Conservation (phyloP, 2,329 filamentous ascomycete species). For the Chaetomiaceae sp. region DNA sequence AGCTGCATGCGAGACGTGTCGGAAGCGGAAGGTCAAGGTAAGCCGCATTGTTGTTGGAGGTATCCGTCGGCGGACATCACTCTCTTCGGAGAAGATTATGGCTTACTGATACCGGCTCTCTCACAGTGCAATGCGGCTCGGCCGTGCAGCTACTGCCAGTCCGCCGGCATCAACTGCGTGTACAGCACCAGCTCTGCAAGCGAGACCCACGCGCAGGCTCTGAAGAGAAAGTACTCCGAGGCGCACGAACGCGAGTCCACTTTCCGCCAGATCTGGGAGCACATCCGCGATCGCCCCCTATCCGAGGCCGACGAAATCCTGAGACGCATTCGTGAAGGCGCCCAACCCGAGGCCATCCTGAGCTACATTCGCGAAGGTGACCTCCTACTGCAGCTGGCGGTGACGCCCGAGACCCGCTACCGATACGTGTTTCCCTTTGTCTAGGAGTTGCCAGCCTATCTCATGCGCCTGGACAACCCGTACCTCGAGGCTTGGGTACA, state of each 20-base stretch:
- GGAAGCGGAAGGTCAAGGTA: constrained; percentile 5
- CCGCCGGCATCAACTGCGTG: constrained; percentile 18
- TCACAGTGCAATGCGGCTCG: constrained; percentile 23
- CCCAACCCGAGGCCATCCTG: constrained; percentile 26
- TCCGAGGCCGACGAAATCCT: constrained; percentile 28
- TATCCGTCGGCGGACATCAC: background rate
- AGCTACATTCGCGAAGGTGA: constrained; percentile 29
- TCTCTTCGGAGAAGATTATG: background rate
- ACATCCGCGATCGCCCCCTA: constrained; percentile 14
- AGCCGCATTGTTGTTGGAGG: background rate
- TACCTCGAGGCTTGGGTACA: constrained; percentile 27
- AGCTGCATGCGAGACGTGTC: constrained; percentile 3
- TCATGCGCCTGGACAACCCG: constrained; percentile 19
- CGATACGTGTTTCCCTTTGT: constrained; percentile 32
- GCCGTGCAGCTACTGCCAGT: constrained; percentile 23
- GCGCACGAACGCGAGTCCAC: constrained; percentile 17
- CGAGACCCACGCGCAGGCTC: constrained; percentile 23
- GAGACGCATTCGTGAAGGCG: constrained; percentile 27
- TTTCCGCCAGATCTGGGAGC: constrained; percentile 22
- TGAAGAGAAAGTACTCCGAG: constrained; percentile 23
- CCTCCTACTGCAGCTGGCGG: constrained; percentile 31
- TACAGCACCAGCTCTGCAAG: constrained; percentile 20
- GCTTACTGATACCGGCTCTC: background rate
- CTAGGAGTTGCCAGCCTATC: background rate
- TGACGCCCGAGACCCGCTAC: constrained; percentile 31